A percentile compares a stretch with the other conserved stretches of the same genome.
Evolutionary conservation across 2,329 filamentous ascomycete genomes (phyloP).

Genomic region (Zymoseptoria ardabiliae): DNA sequence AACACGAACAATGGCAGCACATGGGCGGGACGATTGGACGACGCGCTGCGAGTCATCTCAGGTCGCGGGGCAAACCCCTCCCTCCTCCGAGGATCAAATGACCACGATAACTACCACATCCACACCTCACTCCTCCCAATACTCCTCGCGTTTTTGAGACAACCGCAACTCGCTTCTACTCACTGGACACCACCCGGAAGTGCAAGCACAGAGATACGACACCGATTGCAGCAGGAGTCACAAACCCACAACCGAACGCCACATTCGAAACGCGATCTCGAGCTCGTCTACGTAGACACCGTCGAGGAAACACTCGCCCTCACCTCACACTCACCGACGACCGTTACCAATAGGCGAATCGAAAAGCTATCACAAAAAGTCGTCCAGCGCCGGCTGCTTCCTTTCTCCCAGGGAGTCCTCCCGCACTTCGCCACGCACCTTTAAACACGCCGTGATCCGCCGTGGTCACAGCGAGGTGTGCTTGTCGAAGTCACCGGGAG

Average conservation of each 20-base stretch:
- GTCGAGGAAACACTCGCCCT: not conserved
- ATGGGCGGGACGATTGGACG: not conserved
- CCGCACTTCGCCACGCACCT: slow-evolving; percentile 54
- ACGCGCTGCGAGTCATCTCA: not conserved
- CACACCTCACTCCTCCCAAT: not conserved
- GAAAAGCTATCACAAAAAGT: not conserved
- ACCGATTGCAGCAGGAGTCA: not conserved
- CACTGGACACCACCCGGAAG: not conserved
- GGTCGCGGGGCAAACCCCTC: too few species aligned
- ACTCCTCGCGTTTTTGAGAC: not conserved
- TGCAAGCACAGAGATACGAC: not conserved
- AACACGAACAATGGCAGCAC: not conserved
- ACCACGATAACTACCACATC: not conserved
- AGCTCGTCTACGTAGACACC: too few species aligned
- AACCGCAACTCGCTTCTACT: not conserved
- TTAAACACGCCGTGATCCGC: slow-evolving; percentile 86
- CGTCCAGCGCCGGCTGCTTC: not conserved
- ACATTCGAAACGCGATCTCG: not conserved
- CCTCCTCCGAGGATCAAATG: too few species aligned
- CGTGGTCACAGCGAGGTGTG: slow-evolving; percentile 86
- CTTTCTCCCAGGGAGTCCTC: slow-evolving; percentile 19
- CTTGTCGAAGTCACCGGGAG: slow-evolving; percentile 48
- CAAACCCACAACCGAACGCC: not conserved
- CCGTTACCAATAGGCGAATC: not conserved
- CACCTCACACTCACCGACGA: not conserved